A percentile compares a stretch with the other conserved stretches of the same genome.
These are phyloP conservation scores for Elaphomyces granulatus DNA, from an alignment of 495 filamentous ascomycete species.

Conservation along the genomic window DNA sequence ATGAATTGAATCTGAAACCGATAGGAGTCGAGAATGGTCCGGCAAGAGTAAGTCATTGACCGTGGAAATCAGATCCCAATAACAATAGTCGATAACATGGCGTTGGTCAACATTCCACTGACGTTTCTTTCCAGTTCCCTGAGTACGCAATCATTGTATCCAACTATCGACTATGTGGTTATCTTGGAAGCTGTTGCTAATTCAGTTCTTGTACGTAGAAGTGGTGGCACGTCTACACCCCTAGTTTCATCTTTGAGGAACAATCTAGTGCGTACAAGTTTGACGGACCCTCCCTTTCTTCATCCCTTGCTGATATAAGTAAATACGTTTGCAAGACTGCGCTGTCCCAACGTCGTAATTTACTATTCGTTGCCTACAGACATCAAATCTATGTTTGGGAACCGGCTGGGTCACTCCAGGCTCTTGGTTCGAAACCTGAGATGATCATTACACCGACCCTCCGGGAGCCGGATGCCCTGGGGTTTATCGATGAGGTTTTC, in stretches of 20 bases:
- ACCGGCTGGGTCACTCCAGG: conserved; percentile 51
- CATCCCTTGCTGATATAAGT: background rate
- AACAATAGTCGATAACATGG: too few species aligned
- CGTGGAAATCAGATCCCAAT: background rate
- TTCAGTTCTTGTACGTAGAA: conserved; percentile 13
- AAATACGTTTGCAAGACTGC: conserved; percentile 24
- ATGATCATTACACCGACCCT: conserved; percentile 51
- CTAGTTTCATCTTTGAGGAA: conserved; percentile 30
- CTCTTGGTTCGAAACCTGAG: conserved; percentile 42
- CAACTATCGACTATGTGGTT: too few species aligned
- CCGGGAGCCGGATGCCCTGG: conserved; percentile 31
- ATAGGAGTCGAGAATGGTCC: conserved; percentile 24
- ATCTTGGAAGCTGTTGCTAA: background rate
- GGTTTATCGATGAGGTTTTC: conserved; percentile 38
- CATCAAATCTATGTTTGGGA: conserved; percentile 60
- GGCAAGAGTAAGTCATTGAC: conserved; percentile 18
- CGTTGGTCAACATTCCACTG: too few species aligned
- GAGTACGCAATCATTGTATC: conserved; percentile 7
- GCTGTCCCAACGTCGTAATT: conserved; percentile 43
- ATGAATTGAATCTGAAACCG: conserved; percentile 15
- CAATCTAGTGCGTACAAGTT: conserved; percentile 34
- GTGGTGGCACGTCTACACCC: conserved; percentile 19
- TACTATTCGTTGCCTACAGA: conserved; percentile 66
- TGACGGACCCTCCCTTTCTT: background rate
- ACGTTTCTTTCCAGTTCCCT: conserved; percentile 7